These are phyloP conservation scores for Beauveria scarabaeidicola DNA, from an alignment of 2,329 filamentous ascomycete genomes.

Conservation along the genomic window DNA sequence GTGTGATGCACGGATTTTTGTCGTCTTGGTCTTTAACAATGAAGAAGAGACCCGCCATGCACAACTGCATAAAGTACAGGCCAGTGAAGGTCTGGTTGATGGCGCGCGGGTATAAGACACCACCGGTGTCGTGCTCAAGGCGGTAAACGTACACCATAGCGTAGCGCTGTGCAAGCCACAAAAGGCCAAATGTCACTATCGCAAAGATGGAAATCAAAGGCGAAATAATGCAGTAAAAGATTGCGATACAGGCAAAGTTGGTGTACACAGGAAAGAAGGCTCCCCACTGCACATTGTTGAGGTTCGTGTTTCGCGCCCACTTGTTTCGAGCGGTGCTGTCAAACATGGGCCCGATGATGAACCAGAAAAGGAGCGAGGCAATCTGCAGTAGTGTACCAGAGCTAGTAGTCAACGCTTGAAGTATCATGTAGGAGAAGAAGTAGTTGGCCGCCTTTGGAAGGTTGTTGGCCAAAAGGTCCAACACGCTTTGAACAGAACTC, in stretches of 20 bases:
- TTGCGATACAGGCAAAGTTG: constrained; percentile 85
- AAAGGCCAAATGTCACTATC: constrained; percentile 79
- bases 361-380: constrained; percentile 70
- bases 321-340: constrained; percentile 78
- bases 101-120: constrained; percentile 81
- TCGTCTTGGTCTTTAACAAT: constrained; percentile 53
- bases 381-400: constrained; percentile 83
- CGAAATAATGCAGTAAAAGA: constrained; percentile 83
- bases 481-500: constrained; percentile 54
- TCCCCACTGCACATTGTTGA: constrained; percentile 79
- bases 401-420: constrained; percentile 85
- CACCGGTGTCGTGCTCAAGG: constrained; percentile 84
- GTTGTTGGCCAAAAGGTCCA: constrained; percentile 65
- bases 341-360: constrained; percentile 67
- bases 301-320: constrained; percentile 72
- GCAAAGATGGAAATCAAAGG: constrained; percentile 91
- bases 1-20: constrained; percentile 55
- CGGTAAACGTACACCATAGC: constrained; percentile 92
- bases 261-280: constrained; percentile 94
- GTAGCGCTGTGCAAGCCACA: constrained; percentile 95
- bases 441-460: constrained; percentile 87
- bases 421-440: constrained; percentile 97
- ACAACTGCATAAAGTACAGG: constrained; percentile 89
- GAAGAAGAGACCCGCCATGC: constrained; percentile 84
- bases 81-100: constrained; percentile 95